Percentiles rank a stretch among this genome's conserved stretches.
Evolutionary conservation across 495 filamentous ascomycete species (phyloP).

Genomic region (Daldinia grandis): DNA sequence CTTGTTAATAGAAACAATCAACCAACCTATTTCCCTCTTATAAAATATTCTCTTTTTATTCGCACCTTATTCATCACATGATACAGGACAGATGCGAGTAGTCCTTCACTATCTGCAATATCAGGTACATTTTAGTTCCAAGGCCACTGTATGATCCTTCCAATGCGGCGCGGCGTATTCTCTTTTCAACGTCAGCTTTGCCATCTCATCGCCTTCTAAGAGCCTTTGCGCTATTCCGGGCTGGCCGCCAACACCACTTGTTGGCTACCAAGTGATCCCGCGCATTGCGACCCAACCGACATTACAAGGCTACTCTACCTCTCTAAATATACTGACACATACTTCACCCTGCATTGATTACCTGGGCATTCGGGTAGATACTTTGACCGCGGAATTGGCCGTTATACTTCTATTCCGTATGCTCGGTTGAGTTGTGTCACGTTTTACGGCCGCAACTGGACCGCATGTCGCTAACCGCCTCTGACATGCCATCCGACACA

Average conservation of each 20-base stretch:
- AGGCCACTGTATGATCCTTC: constrained; percentile 31
- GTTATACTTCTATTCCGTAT: constrained; percentile 38
- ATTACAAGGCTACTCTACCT: constrained; percentile 23
- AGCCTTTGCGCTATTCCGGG: constrained; percentile 2
- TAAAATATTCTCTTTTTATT: not conserved
- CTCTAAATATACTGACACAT: constrained; percentile 26
- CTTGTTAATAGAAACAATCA: constrained; percentile 3
- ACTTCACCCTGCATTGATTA: constrained; percentile 41
- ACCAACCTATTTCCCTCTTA: not conserved
- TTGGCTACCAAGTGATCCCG: constrained; percentile 29
- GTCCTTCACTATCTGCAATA: constrained; percentile 26
- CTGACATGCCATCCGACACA: constrained; percentile 36
- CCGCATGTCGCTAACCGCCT: constrained; percentile 36
- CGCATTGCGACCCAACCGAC: constrained; percentile 33
- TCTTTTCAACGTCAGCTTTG: constrained; percentile 31
- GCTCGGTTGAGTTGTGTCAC: constrained; percentile 37
- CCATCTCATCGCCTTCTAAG: not conserved
- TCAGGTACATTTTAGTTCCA: constrained; percentile 5
- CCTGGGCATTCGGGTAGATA: constrained; percentile 35
- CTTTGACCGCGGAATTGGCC: constrained; percentile 41
- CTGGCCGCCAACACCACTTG: constrained; percentile 26
- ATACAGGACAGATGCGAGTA: constrained; percentile 33
- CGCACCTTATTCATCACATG: constrained; percentile 33
- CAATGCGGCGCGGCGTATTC: constrained; percentile 36
- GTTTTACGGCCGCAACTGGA: constrained; percentile 37